Evolutionary conservation across 208 protist genomes (phyloP).

Genomic region (Acanthamoeba divionensis): DNA sequence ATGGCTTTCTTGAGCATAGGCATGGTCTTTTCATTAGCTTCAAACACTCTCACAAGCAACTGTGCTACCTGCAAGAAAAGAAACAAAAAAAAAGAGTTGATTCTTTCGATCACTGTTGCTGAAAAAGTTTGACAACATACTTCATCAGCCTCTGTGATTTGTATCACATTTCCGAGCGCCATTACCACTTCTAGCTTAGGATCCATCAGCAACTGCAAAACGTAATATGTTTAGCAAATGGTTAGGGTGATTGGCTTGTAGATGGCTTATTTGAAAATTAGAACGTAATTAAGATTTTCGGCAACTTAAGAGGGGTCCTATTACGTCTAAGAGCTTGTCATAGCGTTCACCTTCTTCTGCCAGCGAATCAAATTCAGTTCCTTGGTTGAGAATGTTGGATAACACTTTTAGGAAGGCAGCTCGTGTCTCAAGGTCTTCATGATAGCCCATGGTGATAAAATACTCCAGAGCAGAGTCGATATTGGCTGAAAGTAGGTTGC

Average conservation of each 20-base stretch:
- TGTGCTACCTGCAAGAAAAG: too few species aligned
- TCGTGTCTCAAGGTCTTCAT: constrained; percentile 68
- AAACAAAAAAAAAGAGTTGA: too few species aligned
- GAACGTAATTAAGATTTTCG: too few species aligned
- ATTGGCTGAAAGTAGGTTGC: constrained; percentile 68
- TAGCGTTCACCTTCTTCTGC: constrained; percentile 54
- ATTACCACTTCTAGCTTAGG: constrained; percentile 44
- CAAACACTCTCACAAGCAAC: constrained; percentile 59
- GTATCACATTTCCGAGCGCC: constrained; percentile 53
- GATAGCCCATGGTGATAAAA: constrained; percentile 70
- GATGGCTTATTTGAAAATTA: too few species aligned
- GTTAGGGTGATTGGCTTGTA: not conserved
- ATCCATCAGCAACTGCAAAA: constrained; percentile 50
- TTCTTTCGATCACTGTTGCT: too few species aligned
- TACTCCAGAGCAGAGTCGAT: constrained; percentile 65
- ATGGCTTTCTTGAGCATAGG: constrained; percentile 54
- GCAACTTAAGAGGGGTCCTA: too few species aligned
- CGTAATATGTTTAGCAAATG: not conserved
- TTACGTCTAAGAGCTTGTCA: constrained; percentile 58
- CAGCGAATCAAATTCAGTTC: constrained; percentile 68
- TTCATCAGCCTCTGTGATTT: constrained; percentile 68
- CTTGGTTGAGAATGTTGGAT: constrained; percentile 74
- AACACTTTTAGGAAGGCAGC: constrained; percentile 70
- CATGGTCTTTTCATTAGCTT: constrained; percentile 50
- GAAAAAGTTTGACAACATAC: too few species aligned